Evolutionary conservation across 2,329 filamentous ascomycete genomes (phyloP).

Genomic region (Penicillium fuscoglaucum): DNA sequence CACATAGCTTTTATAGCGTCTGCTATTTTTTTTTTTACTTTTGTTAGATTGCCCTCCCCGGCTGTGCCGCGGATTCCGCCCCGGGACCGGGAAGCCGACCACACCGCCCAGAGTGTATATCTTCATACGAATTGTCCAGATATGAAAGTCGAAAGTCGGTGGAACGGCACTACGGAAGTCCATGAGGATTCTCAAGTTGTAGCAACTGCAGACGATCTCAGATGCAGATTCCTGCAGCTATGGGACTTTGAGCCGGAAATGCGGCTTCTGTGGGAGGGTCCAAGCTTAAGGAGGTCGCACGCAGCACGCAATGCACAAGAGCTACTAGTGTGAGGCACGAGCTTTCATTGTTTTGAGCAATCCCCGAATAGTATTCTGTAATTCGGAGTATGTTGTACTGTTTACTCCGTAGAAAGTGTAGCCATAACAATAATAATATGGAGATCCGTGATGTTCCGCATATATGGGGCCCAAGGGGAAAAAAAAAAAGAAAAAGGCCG

Average conservation of each 20-base stretch:
- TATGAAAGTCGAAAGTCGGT: background rate
- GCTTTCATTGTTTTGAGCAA: slow-evolving; percentile 3
- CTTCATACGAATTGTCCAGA: background rate
- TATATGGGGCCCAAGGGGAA: background rate
- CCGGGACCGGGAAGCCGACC: slow-evolving; percentile 3
- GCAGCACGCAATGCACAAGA: slow-evolving; percentile 4
- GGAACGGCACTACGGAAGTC: background rate
- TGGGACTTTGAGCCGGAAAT: background rate
- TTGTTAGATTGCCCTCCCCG: background rate
- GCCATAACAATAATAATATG: background rate
- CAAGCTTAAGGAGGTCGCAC: slow-evolving; percentile 1
- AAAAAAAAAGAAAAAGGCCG: background rate
- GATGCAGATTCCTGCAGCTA: slow-evolving; percentile 1
- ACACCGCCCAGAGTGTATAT: background rate
- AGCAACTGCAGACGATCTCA: background rate
- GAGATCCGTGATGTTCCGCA: slow-evolving; percentile 4
- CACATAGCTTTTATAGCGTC: background rate
- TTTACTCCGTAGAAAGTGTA: background rate
- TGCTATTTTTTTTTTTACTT: background rate
- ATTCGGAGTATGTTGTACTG: background rate
- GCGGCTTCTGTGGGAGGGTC: slow-evolving; percentile 3
- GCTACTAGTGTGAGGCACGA: slow-evolving; percentile 8
- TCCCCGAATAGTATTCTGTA: background rate
- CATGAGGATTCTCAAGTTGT: background rate
- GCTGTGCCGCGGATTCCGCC: background rate